A percentile compares a stretch with the other conserved stretches of the same genome.
phyloP scores from a whole-genome alignment of 768 basidiomycete species.

The Pulveroboletus sp. region DNA sequence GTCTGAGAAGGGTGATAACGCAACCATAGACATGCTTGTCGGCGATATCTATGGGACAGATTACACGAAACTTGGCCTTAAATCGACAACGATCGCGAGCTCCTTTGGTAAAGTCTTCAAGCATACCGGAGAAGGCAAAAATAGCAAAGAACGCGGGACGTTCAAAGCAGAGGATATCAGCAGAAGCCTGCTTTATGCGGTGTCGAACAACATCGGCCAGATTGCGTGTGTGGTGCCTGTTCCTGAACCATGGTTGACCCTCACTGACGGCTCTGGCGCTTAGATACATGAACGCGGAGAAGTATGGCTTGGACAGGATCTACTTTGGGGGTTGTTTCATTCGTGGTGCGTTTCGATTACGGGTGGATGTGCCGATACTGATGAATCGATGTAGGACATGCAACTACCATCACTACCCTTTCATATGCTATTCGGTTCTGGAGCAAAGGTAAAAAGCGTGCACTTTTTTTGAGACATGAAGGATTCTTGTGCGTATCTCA shows the following conservation, averaged over 20 bases:
- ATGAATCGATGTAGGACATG: constrained; percentile 65
- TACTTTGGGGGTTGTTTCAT: constrained; percentile 99
- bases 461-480: constrained; percentile 95
- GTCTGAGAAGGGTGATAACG: constrained; percentile 92
- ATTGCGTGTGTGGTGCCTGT: constrained; percentile 77
- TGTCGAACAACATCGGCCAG: constrained; percentile 99
- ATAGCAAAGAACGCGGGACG: constrained; percentile 50
- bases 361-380: not conserved
- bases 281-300: constrained; percentile 97
- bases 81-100: constrained; percentile 96
- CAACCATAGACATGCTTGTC: constrained; percentile 95
- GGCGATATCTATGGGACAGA: constrained; percentile 99
- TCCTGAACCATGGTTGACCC: not conserved
- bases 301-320: constrained; percentile 92
- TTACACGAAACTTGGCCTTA: constrained; percentile 90
- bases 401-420: constrained; percentile 93
- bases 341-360: constrained; percentile 58
- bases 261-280: constrained; percentile 14
- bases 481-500: constrained; percentile 82
- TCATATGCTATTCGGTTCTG: constrained; percentile 99
- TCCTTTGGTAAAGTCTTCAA: constrained; percentile 99
- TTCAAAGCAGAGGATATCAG: constrained; percentile 94
- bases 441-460: constrained; percentile 96
- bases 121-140: constrained; percentile 53
- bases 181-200: constrained; percentile 88